A percentile compares a stretch with the other conserved stretches of the same genome.
phyloP scores from a whole-genome alignment of 2,329 filamentous ascomycete species.

The Juglanconis sp. region DNA sequence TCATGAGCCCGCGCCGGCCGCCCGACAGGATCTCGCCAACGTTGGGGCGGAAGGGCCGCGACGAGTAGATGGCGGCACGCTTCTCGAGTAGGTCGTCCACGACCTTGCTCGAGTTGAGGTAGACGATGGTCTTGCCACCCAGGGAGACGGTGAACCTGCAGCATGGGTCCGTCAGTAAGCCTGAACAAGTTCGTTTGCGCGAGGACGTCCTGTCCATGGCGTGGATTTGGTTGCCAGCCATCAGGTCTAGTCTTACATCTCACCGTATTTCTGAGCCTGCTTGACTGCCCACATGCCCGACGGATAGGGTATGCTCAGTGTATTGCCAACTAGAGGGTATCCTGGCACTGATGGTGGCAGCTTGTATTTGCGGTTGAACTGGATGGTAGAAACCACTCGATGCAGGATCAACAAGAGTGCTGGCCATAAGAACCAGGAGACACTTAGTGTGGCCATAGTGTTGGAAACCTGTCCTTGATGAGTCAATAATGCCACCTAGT shows the following conservation, averaged over 20 bases:
- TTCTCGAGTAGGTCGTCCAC: conserved; percentile 38
- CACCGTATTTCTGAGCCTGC: conserved; percentile 17
- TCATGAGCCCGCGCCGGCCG: conserved; percentile 3
- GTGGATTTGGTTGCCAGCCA: neutral
- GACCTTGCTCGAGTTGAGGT: conserved; percentile 35
- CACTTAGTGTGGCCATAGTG: no score
- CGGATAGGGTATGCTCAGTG: neutral
- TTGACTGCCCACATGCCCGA: neutral
- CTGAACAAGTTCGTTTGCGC: no score
- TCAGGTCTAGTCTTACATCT: conserved; percentile 22
- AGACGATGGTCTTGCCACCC: conserved; percentile 34
- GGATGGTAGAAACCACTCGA: neutral
- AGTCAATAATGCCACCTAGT: no score
- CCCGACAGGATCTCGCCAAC: neutral
- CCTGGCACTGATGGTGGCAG: neutral
- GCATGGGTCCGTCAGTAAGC: no score
- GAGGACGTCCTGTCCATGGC: no score
- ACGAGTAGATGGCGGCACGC: conserved; percentile 36
- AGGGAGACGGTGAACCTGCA: conserved; percentile 25
- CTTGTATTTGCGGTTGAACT: neutral
- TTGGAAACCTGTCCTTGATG: no score
- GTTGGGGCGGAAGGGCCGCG: conserved; percentile 36
- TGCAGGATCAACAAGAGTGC: no score
- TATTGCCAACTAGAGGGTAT: neutral
- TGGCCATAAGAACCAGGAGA: no score